Evolutionary conservation across 768 basidiomycete species (phyloP).

Genomic region (Podaxis rugospora): DNA sequence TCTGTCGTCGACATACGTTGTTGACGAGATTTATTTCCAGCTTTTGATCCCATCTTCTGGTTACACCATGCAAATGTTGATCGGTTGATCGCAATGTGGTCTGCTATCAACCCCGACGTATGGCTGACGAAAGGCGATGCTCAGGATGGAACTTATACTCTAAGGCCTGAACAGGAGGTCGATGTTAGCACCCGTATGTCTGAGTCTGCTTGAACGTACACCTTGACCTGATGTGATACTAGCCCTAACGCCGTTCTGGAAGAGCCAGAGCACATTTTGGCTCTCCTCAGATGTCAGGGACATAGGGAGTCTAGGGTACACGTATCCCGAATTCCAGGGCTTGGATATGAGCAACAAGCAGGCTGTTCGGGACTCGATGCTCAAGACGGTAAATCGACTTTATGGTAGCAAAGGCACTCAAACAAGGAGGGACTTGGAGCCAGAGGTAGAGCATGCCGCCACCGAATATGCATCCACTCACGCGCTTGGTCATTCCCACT

Average conservation of each 20-base stretch:
- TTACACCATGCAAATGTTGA: slow-evolving; percentile 45
- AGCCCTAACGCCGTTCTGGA: slow-evolving; percentile 44
- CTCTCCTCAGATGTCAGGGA: slow-evolving; percentile 23
- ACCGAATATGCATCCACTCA: no score
- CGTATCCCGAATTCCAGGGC: slow-evolving; percentile 41
- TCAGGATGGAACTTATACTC: slow-evolving; percentile 27
- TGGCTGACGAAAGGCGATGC: slow-evolving; percentile 27
- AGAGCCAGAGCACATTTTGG: slow-evolving; percentile 31
- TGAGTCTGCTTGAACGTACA: neutral
- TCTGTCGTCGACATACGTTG: neutral
- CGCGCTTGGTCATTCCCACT: neutral
- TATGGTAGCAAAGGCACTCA: slow-evolving; percentile 16
- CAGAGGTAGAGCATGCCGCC: no score
- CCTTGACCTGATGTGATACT: neutral
- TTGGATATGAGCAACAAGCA: slow-evolving; percentile 21
- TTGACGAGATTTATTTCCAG: slow-evolving; percentile 15
- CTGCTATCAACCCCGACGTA: slow-evolving; percentile 33
- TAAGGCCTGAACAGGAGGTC: slow-evolving; percentile 18
- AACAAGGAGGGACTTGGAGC: neutral
- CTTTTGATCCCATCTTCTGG: slow-evolving; percentile 45
- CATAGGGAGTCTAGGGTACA: slow-evolving; percentile 28
- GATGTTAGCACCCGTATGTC: slow-evolving; percentile 24
- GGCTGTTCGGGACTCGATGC: slow-evolving; percentile 22
- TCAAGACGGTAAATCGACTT: slow-evolving; percentile 22
- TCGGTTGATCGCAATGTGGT: slow-evolving; percentile 41